Evolutionary conservation across 2,329 filamentous ascomycete species (phyloP).

Genomic region (Hypoxylon sp.): DNA sequence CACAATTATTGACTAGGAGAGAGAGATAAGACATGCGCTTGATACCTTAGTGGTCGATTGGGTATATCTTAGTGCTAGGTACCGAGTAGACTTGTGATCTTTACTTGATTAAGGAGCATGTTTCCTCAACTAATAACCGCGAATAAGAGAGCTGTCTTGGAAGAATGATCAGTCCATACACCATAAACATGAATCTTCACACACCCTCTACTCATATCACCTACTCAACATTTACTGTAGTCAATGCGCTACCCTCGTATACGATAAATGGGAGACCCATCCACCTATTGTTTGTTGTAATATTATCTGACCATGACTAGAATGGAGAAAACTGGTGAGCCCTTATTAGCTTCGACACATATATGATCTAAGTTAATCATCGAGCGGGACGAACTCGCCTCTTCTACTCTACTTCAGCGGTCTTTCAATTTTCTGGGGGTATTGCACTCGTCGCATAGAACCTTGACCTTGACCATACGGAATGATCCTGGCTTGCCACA

Average conservation of each 20-base stretch:
- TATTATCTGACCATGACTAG: neutral
- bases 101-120: neutral
- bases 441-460: conserved; percentile 44
- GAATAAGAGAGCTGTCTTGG: neutral
- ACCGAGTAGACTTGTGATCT: neutral
- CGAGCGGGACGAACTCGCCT: neutral
- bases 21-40: neutral
- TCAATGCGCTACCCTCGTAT: neutral
- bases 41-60: neutral
- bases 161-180: neutral
- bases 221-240: neutral
- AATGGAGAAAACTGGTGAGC: neutral
- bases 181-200: neutral
- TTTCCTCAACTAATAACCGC: neutral
- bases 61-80: neutral
- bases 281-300: neutral
- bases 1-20: neutral
- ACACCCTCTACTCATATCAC: conserved; percentile 1
- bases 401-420: neutral
- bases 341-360: neutral
- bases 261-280: neutral
- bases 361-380: neutral
- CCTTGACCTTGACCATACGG: conserved; percentile 41
- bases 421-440: neutral
- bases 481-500: conserved; percentile 38